phyloP scores from a whole-genome alignment of 2,329 filamentous ascomycete species.

The Sporothrix schenckii region DNA sequence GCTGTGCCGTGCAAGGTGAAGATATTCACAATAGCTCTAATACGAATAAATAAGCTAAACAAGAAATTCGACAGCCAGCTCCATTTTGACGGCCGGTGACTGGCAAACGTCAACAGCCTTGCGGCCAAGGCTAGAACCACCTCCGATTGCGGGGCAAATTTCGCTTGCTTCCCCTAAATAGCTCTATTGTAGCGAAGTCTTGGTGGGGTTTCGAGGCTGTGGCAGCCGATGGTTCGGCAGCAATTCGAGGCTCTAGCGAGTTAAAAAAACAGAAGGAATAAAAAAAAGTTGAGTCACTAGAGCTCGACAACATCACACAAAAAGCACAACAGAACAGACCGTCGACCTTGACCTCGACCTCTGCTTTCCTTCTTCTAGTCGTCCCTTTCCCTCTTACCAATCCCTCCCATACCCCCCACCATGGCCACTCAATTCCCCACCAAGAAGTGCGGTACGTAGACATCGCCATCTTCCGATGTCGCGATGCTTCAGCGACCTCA shows the following conservation, averaged over 20 bases:
- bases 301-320: conserved; percentile 8
- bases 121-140: not conserved
- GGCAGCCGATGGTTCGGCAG: conserved; percentile 9
- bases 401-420: not conserved
- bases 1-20: too few species aligned
- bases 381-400: not conserved
- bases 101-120: conserved; percentile 13
- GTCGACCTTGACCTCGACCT: conserved; percentile 1
- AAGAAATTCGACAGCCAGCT: not conserved
- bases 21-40: not conserved
- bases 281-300: conserved; percentile 10
- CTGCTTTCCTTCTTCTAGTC: not conserved
- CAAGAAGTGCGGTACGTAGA: conserved; percentile 38
- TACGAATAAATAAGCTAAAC: not conserved
- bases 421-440: conserved; percentile 35
- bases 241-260: conserved; percentile 12
- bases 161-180: conserved; percentile 19
- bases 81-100: too few species aligned
- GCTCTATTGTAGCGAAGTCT: conserved; percentile 1
- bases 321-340: not conserved
- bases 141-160: conserved; percentile 28
- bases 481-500: not conserved
- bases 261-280: not conserved
- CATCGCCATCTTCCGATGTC: not conserved
- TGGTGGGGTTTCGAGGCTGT: conserved; percentile 5